Evolutionary conservation across 1,284 basidiomycete genomes (phyloP).

Genomic region (Papiliotrema nemorosa): DNA sequence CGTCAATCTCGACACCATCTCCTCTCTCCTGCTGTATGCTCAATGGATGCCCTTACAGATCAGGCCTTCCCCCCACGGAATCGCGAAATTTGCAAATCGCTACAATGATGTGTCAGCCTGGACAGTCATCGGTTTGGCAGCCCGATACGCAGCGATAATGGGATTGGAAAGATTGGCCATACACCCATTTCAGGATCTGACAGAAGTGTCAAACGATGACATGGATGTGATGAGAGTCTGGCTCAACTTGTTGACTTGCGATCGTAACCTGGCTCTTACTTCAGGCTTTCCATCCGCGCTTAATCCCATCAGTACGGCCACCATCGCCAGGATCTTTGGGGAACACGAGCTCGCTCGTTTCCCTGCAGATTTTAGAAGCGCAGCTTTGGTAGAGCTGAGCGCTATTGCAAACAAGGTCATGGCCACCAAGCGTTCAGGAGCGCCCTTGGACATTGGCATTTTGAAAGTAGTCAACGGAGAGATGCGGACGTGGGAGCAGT

Average conservation of each 20-base stretch:
- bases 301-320: slow-evolving; percentile 1
- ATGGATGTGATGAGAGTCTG: slow-evolving; percentile 4
- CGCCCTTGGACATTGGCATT: not conserved
- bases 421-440: not conserved
- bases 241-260: slow-evolving; percentile 9
- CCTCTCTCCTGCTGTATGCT: slow-evolving; percentile 5
- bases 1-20: slow-evolving; percentile 7
- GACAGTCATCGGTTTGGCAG: slow-evolving; percentile 7
- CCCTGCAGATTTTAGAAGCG: slow-evolving; percentile 2
- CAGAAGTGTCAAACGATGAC: not conserved
- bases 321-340: not conserved
- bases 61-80: not conserved
- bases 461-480: slow-evolving; percentile 5
- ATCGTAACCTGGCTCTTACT: slow-evolving; percentile 9
- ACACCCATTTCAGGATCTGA: not conserved
- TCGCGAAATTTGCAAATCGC: not conserved
- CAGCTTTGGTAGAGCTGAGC: slow-evolving; percentile 6
- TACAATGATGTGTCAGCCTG: slow-evolving; percentile 10
- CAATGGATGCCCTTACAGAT: slow-evolving; percentile 7
- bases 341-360: slow-evolving; percentile 1
- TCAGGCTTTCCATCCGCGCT: slow-evolving; percentile 7
- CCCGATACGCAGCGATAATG: slow-evolving; percentile 5
- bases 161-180: slow-evolving; percentile 2
- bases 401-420: slow-evolving; percentile 5
- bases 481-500: slow-evolving; percentile 5